Evolutionary conservation across 257 asterid species (phyloP), one percentile per base, ranked within the genome.

Genomic region (Fraxinus quadrangulata): DNA sequence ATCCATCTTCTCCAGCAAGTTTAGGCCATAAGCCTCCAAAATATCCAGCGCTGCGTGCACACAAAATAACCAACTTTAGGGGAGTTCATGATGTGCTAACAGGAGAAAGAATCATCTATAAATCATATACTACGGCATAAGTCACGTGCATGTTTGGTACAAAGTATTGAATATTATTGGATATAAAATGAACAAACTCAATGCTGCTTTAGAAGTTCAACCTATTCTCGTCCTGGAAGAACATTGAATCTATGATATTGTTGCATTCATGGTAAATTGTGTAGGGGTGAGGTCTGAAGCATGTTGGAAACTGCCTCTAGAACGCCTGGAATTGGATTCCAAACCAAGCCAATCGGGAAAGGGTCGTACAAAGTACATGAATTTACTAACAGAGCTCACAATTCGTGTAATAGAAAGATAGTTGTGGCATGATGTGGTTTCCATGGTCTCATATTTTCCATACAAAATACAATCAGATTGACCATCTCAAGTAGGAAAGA

Each of bases 1-100:
- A 65, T 90, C 92, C 21, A 81, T 78, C 83, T 85, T 95, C 92
- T 93, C 96, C 85, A 84, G 71, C 90, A 95, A 75, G 85, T 88
- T 90, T 89, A 95, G 86, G 49, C 97, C 99, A 80, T 90, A 91
- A 1, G 90, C 96, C 84, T 89, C 94, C 75, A 91, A 77, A 65
- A 90, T 87, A 30, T 90, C 93, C 77, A 95, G 86, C 23, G 94
- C 99, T 92, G 96, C 83, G 70, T 6, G 36, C 71, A 47, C 54
- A 61, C 21, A 76, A n/a, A 37, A 51, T 12, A 24, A 30, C 42
- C 8, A 40, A 17, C 23, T 21, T 19, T 9, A 74, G 10, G 21
- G 0, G 70, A 51, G 45, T 59, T 36, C 19, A 10, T 23, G 24
- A 76, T 6, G 66, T 21, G 10, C 24, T 56, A 6, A 19, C 24